Evolutionary conservation across 2,329 filamentous ascomycete genomes (phyloP), one percentile per base, ranked within the genome.

Genomic region (Cordyceps fumosorosea): DNA sequence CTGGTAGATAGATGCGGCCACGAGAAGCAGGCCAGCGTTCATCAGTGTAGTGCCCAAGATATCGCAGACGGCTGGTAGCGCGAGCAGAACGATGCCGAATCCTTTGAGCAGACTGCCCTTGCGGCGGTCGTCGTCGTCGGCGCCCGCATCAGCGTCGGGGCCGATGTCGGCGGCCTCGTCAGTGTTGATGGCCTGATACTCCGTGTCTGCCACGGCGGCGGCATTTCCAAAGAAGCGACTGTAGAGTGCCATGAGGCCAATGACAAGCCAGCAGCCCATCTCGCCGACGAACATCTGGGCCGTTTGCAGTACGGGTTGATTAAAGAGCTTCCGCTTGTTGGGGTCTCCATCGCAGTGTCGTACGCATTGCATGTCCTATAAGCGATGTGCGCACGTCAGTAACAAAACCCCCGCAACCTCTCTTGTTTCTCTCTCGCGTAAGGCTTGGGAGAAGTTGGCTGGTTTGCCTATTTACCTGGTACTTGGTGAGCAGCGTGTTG

Each of bases 231-330:
- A 68, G 68, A 84, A 83, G 65, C 82, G 83, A 55, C 81, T 80
- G 75, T 89, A 90, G 2, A 93, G 76, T 24, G 84, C 80, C 71
- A 89, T 87, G 56, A 83, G 70, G 24, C 89, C 86, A 50, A 98
- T 84, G 59, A 99, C 91, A 16, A 98, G 82, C 93, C 93, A 99
- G 79, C 92, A 96, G 65, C 92, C 93, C 83, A 91, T 89, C 75
- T 99, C 95, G 62, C 95, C 95, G 65, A 97, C 83, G 74, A 99
- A 99, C 95, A 99, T 99, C 75, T 98, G 95, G 1, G 91, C 86
- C 66, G 95, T 98, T 74, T 99, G 95, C 60, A 98, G 86, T 58
- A 99, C 93, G 20, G 95, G 95, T 73, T 98, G 93, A 74, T 97
- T 91, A 76, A 99, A 98, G 68, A 84, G 83, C 65, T 84, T 79